Percentiles rank a stretch among this genome's conserved stretches.
Evolutionary conservation across 2,329 filamentous ascomycete genomes (phyloP).

Genomic region (Pseudogymnoascus sp.): DNA sequence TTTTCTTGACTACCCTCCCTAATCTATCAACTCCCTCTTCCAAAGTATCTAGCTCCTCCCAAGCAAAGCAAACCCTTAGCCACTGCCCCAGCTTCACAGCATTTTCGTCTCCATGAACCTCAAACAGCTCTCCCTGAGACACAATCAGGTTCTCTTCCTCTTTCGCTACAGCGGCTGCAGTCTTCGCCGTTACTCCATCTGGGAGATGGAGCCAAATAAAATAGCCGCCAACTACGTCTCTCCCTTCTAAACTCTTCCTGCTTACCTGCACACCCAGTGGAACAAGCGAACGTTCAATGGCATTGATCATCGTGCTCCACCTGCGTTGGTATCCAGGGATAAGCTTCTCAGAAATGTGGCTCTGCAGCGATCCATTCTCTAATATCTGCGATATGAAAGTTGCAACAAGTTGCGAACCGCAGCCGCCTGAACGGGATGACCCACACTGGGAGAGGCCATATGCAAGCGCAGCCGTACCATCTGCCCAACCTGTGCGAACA

Average conservation of each 20-base stretch:
- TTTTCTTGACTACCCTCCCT: conserved; percentile 10
- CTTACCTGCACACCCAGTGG: conserved; percentile 21
- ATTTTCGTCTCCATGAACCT: conserved; percentile 32
- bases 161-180: conserved; percentile 30
- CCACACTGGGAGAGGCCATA: conserved; percentile 48
- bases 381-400: conserved; percentile 41
- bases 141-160: conserved; percentile 48
- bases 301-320: conserved; percentile 19
- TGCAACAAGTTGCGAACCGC: conserved; percentile 25
- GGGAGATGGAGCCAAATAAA: conserved; percentile 58
- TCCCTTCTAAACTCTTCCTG: conserved; percentile 6
- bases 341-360: conserved; percentile 44
- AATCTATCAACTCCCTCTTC: conserved; percentile 49
- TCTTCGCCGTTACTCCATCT: conserved; percentile 32
- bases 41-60: conserved; percentile 47
- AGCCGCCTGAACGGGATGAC: conserved; percentile 26
- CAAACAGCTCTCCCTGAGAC: conserved; percentile 49
- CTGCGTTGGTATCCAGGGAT: conserved; percentile 45
- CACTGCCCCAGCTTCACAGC: conserved; percentile 24
- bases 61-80: conserved; percentile 51
- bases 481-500: conserved; percentile 54
- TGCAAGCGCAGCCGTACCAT: conserved; percentile 49
- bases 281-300: conserved; percentile 18
- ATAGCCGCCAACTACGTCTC: conserved; percentile 46
- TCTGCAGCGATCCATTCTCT: conserved; percentile 42